Evolutionary conservation across 2,329 filamentous ascomycete genomes (phyloP).

Genomic region (Dendrostoma leiphaemia): DNA sequence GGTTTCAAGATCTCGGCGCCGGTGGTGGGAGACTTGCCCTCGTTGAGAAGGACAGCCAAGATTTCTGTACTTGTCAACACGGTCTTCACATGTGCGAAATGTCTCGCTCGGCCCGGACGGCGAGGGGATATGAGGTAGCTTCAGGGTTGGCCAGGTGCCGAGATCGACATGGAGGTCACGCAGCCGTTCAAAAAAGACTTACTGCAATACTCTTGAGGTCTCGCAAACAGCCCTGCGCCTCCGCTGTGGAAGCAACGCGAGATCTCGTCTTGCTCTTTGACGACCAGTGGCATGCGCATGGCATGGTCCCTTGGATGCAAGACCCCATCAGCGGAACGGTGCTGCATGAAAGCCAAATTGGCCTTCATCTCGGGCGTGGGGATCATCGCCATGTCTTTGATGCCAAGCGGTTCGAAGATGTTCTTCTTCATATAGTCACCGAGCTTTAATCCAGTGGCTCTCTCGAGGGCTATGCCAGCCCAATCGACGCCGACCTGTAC

Average conservation of each 20-base stretch:
- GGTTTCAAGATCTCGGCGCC: conserved; percentile 48
- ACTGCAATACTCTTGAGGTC: conserved; percentile 55
- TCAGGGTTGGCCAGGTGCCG: neutral
- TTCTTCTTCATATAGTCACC: conserved; percentile 43
- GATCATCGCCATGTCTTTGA: conserved; percentile 49
- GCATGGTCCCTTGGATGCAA: conserved; percentile 43
- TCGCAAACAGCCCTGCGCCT: conserved; percentile 55
- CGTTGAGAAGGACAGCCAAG: conserved; percentile 58
- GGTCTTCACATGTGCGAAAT: neutral
- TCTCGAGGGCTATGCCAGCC: conserved; percentile 44
- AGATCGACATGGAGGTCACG: neutral
- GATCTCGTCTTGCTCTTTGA: conserved; percentile 34
- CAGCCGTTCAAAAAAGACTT: conserved; percentile 23
- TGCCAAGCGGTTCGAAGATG: conserved; percentile 42
- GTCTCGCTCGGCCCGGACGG: too few species aligned
- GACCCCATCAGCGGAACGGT: conserved; percentile 41
- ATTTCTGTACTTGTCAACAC: conserved; percentile 39
- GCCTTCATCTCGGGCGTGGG: conserved; percentile 49
- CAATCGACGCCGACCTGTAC: conserved; percentile 52
- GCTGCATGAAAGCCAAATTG: conserved; percentile 53
- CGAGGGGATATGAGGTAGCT: too few species aligned
- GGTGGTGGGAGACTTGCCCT: conserved; percentile 57
- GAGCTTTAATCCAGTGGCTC: conserved; percentile 36
- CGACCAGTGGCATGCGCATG: conserved; percentile 39
- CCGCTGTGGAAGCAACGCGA: conserved; percentile 48